Evolutionary conservation across 73 alveolate species (phyloP), one percentile per base, ranked within the genome.

Genomic region (Blepharisma stoltei): DNA sequence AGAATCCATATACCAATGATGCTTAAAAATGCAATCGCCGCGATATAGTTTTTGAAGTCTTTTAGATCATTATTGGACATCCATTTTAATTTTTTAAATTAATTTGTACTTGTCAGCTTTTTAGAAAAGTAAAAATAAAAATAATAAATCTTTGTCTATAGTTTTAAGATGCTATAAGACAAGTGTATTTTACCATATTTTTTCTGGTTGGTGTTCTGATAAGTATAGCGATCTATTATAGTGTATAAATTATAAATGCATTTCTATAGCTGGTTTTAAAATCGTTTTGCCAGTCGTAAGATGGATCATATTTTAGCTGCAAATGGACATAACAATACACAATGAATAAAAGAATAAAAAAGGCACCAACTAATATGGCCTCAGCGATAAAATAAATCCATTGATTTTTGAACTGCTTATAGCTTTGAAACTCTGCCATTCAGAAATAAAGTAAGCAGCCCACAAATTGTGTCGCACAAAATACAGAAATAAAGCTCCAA

Each of bases 211-310:
- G n/a, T n/a, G n/a, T n/a, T n/a, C n/a, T n/a, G n/a, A n/a, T n/a
- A n/a, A n/a, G n/a, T n/a, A n/a, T n/a, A n/a, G n/a, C n/a, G n/a
- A n/a, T n/a, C n/a, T n/a, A n/a, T n/a, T n/a, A n/a, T n/a, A n/a
- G n/a, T n/a, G n/a, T n/a, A n/a, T n/a, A n/a, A n/a, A n/a, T n/a
- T n/a, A n/a, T n/a, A 32, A 32, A 32, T 32, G 41, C 41, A 32
- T 32, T 32, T 32, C 41, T 32, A 32, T 32, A 32, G 14, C 18
- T 25, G 5, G 18, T 25, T 20, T 60, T 38, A 2, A 60, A 25
- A 9, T 60, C 73, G 2, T 60, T 60, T 60, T 60, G 46, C 73
- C 73, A 60, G 23, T 60, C 45, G 23, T 60, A 60, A 60, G 48
- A 14, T 14, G 73, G 37, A 25, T 60, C 73, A 38, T 20, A 60